These are phyloP conservation scores for Scedosporium dehoogii DNA, from an alignment of 2,329 filamentous ascomycete genomes.

Conservation along the genomic window DNA sequence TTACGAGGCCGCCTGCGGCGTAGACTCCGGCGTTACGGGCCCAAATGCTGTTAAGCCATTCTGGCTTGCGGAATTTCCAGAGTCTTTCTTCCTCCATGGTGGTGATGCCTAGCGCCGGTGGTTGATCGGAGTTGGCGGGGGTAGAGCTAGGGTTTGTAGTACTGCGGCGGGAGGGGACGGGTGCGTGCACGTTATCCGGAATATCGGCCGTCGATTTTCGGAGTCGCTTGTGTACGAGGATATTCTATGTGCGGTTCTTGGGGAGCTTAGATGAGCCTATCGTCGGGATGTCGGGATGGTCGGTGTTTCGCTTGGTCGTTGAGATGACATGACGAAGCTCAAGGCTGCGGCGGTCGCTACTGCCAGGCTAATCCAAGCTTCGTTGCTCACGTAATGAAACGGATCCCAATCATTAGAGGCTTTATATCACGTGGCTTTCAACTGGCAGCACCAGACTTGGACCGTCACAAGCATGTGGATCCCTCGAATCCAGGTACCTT, in stretches of 20 bases:
- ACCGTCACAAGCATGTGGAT: too few relatives aligned
- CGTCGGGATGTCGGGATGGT: neutral
- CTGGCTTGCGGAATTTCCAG: slow-evolving; percentile 57
- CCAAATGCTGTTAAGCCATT: slow-evolving; percentile 56
- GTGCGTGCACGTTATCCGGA: neutral
- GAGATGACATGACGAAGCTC: slow-evolving; percentile 4
- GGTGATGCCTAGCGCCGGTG: slow-evolving; percentile 1
- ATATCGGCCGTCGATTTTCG: neutral
- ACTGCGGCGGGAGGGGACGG: neutral
- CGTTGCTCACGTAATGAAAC: too few relatives aligned
- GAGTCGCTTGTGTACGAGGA: neutral
- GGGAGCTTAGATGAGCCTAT: neutral
- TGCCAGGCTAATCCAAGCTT: too few relatives aligned
- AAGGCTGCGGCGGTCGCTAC: neutral
- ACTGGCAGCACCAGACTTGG: too few relatives aligned
- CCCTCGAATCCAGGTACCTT: too few relatives aligned
- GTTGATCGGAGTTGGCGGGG: neutral
- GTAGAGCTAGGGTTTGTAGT: neutral
- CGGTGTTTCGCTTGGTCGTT: neutral
- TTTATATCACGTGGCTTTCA: too few relatives aligned
- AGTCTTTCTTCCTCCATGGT: slow-evolving; percentile 55
- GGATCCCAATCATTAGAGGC: too few relatives aligned
- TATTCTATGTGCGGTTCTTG: neutral
- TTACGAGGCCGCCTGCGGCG: slow-evolving; percentile 50
- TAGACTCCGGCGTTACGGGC: slow-evolving; percentile 57